A percentile compares a stretch with the other conserved stretches of the same genome.
Evolutionary conservation across 2,329 filamentous ascomycete genomes (phyloP).

Genomic region (Thelonectria olida): DNA sequence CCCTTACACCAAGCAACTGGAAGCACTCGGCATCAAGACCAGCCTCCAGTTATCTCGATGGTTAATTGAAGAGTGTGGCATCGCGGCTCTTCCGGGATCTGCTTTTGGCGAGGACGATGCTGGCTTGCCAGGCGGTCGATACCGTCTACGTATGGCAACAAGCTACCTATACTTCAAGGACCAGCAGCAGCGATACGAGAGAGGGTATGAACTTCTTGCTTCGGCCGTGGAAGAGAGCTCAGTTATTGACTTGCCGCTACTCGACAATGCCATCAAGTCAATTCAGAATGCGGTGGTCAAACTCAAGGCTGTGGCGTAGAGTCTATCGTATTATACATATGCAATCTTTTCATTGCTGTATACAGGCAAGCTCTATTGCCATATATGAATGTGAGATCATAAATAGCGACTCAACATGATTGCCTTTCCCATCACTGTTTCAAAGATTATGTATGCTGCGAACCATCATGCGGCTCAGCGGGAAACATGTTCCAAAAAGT

Average conservation of each 20-base stretch:
- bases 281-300: not conserved
- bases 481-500: slow-evolving; percentile 6
- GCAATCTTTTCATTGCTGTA: too few relatives aligned
- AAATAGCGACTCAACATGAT: too few relatives aligned
- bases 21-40: not conserved
- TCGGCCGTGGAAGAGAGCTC: not conserved
- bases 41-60: not conserved
- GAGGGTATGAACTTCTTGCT: slow-evolving; percentile 5
- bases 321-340: not conserved
- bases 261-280: not conserved
- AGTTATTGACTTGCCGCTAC: not conserved
- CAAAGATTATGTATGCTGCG: too few relatives aligned
- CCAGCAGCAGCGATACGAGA: not conserved
- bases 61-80: slow-evolving; percentile 7
- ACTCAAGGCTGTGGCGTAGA: not conserved
- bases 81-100: slow-evolving; percentile 1
- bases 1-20: slow-evolving; percentile 1
- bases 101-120: slow-evolving; percentile 10
- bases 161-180: slow-evolving; percentile 5
- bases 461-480: not conserved
- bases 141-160: slow-evolving; percentile 6
- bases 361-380: too few relatives aligned
- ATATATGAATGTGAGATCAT: too few relatives aligned
- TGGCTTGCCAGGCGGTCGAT: slow-evolving; percentile 1
- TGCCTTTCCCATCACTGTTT: too few relatives aligned